Evolutionary conservation across 106 monocot genomes (phyloP).

Genomic region (Apostasia shenzhenica): DNA sequence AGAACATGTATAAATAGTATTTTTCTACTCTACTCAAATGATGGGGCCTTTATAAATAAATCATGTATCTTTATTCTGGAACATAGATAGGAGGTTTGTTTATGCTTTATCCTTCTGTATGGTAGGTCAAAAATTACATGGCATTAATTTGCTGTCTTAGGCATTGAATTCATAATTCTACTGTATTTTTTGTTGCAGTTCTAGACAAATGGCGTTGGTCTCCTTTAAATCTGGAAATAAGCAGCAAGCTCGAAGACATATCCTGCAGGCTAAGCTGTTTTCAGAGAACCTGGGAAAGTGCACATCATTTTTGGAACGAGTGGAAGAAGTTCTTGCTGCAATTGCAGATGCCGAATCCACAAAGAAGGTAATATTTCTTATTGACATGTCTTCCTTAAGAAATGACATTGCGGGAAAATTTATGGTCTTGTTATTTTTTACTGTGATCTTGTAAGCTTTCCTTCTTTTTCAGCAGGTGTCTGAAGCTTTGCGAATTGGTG

Average conservation of each 20-base stretch:
- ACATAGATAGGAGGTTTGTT: too few species aligned
- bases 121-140: too few species aligned
- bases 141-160: too few species aligned
- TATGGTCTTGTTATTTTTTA: background rate
- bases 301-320: conserved; percentile 53
- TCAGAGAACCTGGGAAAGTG: conserved; percentile 56
- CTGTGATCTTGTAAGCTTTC: background rate
- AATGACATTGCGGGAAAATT: background rate
- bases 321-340: conserved; percentile 63
- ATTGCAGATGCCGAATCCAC: conserved; percentile 70
- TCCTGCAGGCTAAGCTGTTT: conserved; percentile 51
- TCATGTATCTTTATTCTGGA: too few species aligned
- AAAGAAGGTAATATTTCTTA: conserved; percentile 46
- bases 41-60: too few species aligned
- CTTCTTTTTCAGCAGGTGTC: conserved; percentile 37
- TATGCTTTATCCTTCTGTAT: too few species aligned
- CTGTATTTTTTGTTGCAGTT: conserved; percentile 25
- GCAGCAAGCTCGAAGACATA: conserved; percentile 54
- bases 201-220: conserved; percentile 58
- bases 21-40: too few species aligned
- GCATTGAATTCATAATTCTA: too few species aligned
- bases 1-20: too few species aligned
- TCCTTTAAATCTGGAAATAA: conserved; percentile 67
- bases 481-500: conserved; percentile 78
- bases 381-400: background rate